Conservation (phyloP, 768 basidiomycete genomes). For the Symmetrospora coprosmae region DNA sequence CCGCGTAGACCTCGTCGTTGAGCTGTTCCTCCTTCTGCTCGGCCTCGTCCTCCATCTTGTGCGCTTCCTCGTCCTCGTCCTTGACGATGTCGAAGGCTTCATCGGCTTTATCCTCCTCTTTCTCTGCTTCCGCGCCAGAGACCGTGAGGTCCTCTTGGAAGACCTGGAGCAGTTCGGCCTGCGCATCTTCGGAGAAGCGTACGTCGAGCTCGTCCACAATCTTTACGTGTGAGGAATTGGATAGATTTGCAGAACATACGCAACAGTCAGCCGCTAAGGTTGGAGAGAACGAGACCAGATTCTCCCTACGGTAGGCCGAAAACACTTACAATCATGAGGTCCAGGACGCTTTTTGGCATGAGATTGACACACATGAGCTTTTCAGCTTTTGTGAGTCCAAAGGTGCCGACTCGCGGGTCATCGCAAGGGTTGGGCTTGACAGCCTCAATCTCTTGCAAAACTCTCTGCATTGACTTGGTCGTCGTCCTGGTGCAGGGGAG, state of each 20-base stretch:
- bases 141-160: slow-evolving; percentile 13
- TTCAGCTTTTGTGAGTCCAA: slow-evolving; percentile 13
- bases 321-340: slow-evolving; percentile 3
- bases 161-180: background rate
- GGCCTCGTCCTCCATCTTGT: background rate
- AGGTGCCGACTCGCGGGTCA: background rate
- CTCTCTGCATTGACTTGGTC: background rate
- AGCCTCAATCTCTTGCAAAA: background rate
- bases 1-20: background rate
- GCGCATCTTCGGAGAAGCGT: slow-evolving; percentile 8
- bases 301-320: too few species aligned
- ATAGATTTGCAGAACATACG: too few species aligned
- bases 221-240: too few species aligned
- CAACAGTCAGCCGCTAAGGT: background rate
- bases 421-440: background rate
- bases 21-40: background rate
- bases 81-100: background rate
- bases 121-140: background rate
- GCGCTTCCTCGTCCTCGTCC: background rate
- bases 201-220: slow-evolving; percentile 10
- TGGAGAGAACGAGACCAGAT: background rate
- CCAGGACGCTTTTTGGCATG: background rate
- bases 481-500: background rate
- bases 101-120: background rate
- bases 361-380: slow-evolving; percentile 17